These are phyloP conservation scores for Pseudoneurospora amorphoporcata DNA, from an alignment of 495 filamentous ascomycete species.

Conservation along the genomic window DNA sequence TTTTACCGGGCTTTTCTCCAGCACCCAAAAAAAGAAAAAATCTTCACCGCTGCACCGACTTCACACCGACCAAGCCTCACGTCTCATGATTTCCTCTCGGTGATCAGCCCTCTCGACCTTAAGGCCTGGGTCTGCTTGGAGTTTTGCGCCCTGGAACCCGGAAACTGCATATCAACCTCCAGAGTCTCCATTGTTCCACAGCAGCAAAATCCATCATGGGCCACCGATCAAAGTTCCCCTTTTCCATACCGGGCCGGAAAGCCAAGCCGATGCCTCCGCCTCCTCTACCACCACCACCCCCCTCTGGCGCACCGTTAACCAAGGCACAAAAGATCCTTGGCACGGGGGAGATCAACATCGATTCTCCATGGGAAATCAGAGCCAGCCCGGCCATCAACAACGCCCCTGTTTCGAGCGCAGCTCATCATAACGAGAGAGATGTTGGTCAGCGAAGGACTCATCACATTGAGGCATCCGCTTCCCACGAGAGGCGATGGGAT, in stretches of 20 bases:
- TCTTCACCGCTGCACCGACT: neutral
- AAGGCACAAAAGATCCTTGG: constrained; percentile 40
- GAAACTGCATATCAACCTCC: neutral
- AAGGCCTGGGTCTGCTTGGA: neutral
- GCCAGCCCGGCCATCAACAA: constrained; percentile 40
- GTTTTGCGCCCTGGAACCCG: neutral
- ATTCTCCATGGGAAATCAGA: constrained; percentile 32
- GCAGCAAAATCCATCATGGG: constrained; percentile 28
- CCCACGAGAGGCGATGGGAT: constrained; percentile 27
- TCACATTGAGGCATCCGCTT: constrained; percentile 5
- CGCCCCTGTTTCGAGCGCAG: constrained; percentile 34
- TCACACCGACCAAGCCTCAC: neutral
- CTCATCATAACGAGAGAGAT: constrained; percentile 16
- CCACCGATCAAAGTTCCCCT: constrained; percentile 41
- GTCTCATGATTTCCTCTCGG: constrained; percentile 6
- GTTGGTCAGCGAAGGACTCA: constrained; percentile 6
- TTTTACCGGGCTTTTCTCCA: neutral
- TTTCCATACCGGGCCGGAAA: constrained; percentile 41
- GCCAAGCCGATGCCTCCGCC: constrained; percentile 19
- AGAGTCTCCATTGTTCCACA: neutral
- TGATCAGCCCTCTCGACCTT: constrained; percentile 7
- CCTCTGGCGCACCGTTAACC: constrained; percentile 15
- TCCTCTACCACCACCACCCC: neutral
- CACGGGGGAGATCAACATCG: constrained; percentile 22
- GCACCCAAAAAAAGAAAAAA: neutral